These are phyloP conservation scores for Scytalidium lignicola DNA, from an alignment of 2,329 filamentous ascomycete genomes.

Conservation along the genomic window DNA sequence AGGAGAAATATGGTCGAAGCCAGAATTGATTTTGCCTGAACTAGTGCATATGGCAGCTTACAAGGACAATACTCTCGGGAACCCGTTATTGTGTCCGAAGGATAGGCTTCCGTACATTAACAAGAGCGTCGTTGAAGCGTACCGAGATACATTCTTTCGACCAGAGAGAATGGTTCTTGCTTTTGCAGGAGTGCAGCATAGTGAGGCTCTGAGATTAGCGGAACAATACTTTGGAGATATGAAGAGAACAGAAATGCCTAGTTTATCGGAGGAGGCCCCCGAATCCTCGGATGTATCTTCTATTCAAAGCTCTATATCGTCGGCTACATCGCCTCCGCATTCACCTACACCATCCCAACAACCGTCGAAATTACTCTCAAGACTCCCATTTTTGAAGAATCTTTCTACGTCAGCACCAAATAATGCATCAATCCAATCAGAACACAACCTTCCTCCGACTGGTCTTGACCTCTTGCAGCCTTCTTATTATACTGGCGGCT, in stretches of 20 bases:
- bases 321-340: conserved; percentile 26
- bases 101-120: conserved; percentile 76
- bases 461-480: conserved; percentile 54
- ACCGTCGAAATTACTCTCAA: conserved; percentile 68
- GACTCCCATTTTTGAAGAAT: conserved; percentile 86
- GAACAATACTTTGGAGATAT: conserved; percentile 91
- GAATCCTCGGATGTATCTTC: conserved; percentile 48
- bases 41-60: conserved; percentile 93
- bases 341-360: conserved; percentile 38
- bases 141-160: conserved; percentile 77
- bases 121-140: conserved; percentile 66
- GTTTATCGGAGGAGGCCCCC: conserved; percentile 50
- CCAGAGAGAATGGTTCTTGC: conserved; percentile 92
- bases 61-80: conserved; percentile 92
- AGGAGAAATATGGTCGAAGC: conserved; percentile 94
- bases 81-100: conserved; percentile 84
- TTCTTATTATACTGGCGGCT: conserved; percentile 89
- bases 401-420: conserved; percentile 69
- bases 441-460: conserved; percentile 37
- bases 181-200: conserved; percentile 86
- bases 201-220: conserved; percentile 70
- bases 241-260: conserved; percentile 48
- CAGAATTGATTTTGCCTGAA: conserved; percentile 91
- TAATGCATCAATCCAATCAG: conserved; percentile 51
- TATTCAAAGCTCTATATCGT: conserved; percentile 34